phyloP scores from a whole-genome alignment of 176 grass and related monocot genomes.

The Saccharum officinarum region DNA sequence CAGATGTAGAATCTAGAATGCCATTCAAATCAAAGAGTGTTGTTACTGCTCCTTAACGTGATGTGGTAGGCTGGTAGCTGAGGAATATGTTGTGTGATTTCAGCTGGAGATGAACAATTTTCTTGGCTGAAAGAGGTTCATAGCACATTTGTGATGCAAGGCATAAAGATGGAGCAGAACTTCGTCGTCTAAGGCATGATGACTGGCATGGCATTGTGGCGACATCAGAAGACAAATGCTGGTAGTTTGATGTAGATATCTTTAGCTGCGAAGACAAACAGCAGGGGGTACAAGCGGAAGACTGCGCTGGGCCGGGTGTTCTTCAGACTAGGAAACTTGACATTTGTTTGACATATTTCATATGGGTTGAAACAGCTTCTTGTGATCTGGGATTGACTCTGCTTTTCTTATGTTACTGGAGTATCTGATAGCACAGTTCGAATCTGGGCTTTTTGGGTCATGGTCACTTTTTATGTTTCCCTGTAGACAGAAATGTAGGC shows the following conservation, averaged over 20 bases:
- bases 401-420: slow-evolving; percentile 23
- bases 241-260: slow-evolving; percentile 38
- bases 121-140: slow-evolving; percentile 63
- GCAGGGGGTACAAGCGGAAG: slow-evolving; percentile 5
- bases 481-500: slow-evolving; percentile 12
- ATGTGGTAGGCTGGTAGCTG: background rate
- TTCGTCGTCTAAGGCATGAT: slow-evolving; percentile 34
- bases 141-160: slow-evolving; percentile 42
- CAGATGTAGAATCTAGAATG: background rate
- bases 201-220: background rate
- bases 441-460: slow-evolving; percentile 13
- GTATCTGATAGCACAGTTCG: background rate
- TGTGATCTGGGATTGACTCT: slow-evolving; percentile 22
- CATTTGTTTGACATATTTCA: slow-evolving; percentile 24
- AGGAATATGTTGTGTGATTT: slow-evolving; percentile 24
- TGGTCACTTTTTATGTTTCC: slow-evolving; percentile 42
- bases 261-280: slow-evolving; percentile 18
- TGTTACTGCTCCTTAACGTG: background rate
- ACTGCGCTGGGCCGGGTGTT: background rate
- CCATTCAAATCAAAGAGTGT: background rate
- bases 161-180: slow-evolving; percentile 34
- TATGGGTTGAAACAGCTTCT: slow-evolving; percentile 37
- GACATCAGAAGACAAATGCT: background rate
- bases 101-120: slow-evolving; percentile 51
- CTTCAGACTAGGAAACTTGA: slow-evolving; percentile 24